These are phyloP conservation scores for Niveomyces coronatus DNA, from an alignment of 2,329 filamentous ascomycete species.

Conservation along the genomic window DNA sequence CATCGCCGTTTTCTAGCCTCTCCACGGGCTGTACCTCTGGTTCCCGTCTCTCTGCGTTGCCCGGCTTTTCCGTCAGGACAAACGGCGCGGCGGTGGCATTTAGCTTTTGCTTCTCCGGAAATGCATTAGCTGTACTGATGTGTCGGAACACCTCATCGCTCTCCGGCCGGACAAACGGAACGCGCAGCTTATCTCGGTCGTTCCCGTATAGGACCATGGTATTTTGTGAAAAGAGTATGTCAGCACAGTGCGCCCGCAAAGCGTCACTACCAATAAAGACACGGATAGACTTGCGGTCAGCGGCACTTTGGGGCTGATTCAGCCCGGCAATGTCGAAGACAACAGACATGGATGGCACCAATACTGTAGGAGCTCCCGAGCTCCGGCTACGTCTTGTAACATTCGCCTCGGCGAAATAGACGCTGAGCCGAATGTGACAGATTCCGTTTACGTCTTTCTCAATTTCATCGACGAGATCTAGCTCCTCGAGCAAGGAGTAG, in stretches of 20 bases:
- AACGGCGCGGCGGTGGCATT: slow-evolving; percentile 42
- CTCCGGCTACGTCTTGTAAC: slow-evolving; percentile 66
- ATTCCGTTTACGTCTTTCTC: slow-evolving; percentile 54
- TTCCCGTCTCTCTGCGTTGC: slow-evolving; percentile 14
- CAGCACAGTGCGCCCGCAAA: slow-evolving; percentile 75
- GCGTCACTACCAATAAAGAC: slow-evolving; percentile 87
- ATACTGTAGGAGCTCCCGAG: slow-evolving; percentile 56
- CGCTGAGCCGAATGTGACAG: slow-evolving; percentile 62
- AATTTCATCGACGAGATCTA: slow-evolving; percentile 59
- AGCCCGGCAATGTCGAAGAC: slow-evolving; percentile 64
- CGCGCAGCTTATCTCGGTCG: slow-evolving; percentile 74
- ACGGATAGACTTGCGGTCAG: slow-evolving; percentile 54
- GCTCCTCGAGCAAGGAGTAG: slow-evolving; percentile 59
- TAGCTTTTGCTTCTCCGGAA: slow-evolving; percentile 45
- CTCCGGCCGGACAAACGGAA: slow-evolving; percentile 88
- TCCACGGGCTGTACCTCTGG: slow-evolving; percentile 10
- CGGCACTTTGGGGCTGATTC: slow-evolving; percentile 14
- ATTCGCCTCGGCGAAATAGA: slow-evolving; percentile 87
- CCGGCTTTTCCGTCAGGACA: slow-evolving; percentile 24
- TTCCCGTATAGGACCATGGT: slow-evolving; percentile 79
- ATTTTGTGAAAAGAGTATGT: slow-evolving; percentile 86
- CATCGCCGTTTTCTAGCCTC: slow-evolving; percentile 16
- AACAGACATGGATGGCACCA: slow-evolving; percentile 67
- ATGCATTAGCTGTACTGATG: slow-evolving; percentile 52
- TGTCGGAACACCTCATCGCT: slow-evolving; percentile 72